Evolutionary conservation across 306 rosid species (phyloP).

Genomic region (Ammopiptanthus mongolicus): DNA sequence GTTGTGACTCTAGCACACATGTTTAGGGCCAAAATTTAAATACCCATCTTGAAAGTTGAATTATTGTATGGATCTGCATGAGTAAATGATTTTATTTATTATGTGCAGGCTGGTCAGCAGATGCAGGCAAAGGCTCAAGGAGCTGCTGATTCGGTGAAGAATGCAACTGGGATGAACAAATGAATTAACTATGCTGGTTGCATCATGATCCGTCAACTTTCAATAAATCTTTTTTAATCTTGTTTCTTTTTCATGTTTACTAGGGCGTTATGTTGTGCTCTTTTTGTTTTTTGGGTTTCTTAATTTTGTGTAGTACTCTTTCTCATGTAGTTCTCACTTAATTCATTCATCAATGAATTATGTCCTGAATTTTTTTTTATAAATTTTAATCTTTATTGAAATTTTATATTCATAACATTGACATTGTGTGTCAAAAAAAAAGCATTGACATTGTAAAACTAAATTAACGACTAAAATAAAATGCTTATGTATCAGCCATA

Average conservation of each 20-base stretch:
- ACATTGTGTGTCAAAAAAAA: too few species aligned
- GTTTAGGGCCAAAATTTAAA: not conserved
- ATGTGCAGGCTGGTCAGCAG: slow-evolving; percentile 41
- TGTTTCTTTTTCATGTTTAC: not conserved
- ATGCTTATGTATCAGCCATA: too few species aligned
- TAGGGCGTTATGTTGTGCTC: slow-evolving; percentile 13
- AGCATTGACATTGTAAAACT: too few species aligned
- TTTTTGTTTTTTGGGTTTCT: not conserved
- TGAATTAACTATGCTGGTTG: slow-evolving; percentile 3
- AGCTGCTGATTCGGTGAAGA: slow-evolving; percentile 52
- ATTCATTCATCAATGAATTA: not conserved
- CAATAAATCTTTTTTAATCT: not conserved
- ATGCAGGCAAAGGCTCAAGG: slow-evolving; percentile 44
- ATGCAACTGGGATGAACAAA: slow-evolving; percentile 66
- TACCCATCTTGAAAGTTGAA: not conserved
- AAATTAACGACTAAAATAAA: too few species aligned
- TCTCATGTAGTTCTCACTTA: slow-evolving; percentile 10
- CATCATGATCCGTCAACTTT: not conserved
- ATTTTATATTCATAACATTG: not conserved
- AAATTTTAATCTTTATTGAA: not conserved
- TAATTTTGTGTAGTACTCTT: not conserved
- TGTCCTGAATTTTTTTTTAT: not conserved
- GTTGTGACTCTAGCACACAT: not conserved
- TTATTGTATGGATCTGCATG: too few species aligned
- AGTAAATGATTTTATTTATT: too few species aligned